Conservation (phyloP, 495 filamentous ascomycete genomes). For the Margaritispora aquatica region DNA sequence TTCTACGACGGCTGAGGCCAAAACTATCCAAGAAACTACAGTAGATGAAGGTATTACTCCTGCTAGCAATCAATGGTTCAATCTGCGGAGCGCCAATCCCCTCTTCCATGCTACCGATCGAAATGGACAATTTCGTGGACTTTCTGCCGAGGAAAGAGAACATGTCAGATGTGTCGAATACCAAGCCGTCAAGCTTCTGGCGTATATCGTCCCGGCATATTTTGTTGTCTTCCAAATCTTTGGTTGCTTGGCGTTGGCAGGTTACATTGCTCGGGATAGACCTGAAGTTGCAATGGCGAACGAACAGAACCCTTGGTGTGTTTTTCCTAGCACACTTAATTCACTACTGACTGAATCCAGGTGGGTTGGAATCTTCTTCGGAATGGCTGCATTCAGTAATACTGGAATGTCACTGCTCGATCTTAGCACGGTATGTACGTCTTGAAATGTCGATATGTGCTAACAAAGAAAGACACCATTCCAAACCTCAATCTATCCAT, state of each 20-base stretch:
- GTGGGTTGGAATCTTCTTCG: constrained; percentile 64
- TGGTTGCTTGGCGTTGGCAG: constrained; percentile 61
- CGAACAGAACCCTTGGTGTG: constrained; percentile 50
- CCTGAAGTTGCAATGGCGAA: constrained; percentile 51
- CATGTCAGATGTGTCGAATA: constrained; percentile 75
- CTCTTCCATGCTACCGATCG: constrained; percentile 2
- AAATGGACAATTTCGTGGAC: constrained; percentile 65
- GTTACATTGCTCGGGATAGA: constrained; percentile 57
- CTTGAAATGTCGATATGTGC: background rate
- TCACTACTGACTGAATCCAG: constrained; percentile 20
- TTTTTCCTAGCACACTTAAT: background rate
- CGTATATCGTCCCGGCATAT: constrained; percentile 67
- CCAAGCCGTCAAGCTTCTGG: constrained; percentile 60
- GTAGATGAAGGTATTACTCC: background rate
- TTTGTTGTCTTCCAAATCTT: constrained; percentile 61
- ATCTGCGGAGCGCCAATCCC: background rate
- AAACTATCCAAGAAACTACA: background rate
- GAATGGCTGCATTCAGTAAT: constrained; percentile 75
- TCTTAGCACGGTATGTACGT: constrained; percentile 53
- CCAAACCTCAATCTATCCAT: constrained; percentile 56
- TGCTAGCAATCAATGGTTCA: background rate
- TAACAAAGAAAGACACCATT: constrained; percentile 40
- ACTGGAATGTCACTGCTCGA: constrained; percentile 78
- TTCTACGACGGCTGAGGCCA: background rate
- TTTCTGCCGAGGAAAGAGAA: constrained; percentile 60